Conservation (phyloP, 305 asterid genomes). For the Andrographis paniculata region DNA sequence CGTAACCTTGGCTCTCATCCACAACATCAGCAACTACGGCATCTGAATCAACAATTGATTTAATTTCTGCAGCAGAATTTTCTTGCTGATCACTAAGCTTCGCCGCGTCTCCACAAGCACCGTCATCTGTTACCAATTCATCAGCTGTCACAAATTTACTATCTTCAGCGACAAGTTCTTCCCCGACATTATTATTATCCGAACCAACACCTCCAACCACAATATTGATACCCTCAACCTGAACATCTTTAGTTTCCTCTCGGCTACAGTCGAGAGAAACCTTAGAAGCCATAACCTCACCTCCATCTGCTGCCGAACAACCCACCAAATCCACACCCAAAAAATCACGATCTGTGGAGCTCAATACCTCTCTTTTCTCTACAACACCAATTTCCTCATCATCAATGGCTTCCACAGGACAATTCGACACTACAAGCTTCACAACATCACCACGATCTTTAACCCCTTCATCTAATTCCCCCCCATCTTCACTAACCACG, state of each 20-base stretch:
- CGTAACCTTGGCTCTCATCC: conserved; percentile 20
- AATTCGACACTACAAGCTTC: conserved; percentile 5
- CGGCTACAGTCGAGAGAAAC: too few relatives aligned
- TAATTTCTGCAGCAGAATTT: conserved; percentile 19
- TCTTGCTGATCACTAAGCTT: conserved; percentile 19
- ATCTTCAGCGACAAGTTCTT: conserved; percentile 8
- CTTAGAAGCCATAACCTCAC: too few relatives aligned
- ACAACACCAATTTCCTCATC: conserved; percentile 18
- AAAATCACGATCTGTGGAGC: conserved; percentile 17
- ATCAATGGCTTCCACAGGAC: conserved; percentile 21
- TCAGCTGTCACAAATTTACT: not conserved
- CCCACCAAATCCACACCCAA: conserved; percentile 13
- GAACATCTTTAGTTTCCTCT: too few relatives aligned
- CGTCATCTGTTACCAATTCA: conserved; percentile 11
- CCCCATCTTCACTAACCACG: conserved; percentile 18
- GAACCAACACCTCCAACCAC: too few relatives aligned
- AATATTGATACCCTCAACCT: too few relatives aligned
- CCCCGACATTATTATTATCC: not conserved
- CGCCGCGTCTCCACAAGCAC: conserved; percentile 10
- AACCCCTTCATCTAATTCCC: conserved; percentile 20
- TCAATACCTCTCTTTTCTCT: conserved; percentile 24
- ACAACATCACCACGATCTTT: conserved; percentile 15
- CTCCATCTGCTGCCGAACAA: conserved; percentile 14
- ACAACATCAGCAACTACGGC: conserved; percentile 21
- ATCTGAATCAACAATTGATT: conserved; percentile 24